Percentiles rank a stretch among this genome's conserved stretches.
Conservation (phyloP, 2,329 filamentous ascomycete genomes). For the Diaporthe citriasiana region DNA sequence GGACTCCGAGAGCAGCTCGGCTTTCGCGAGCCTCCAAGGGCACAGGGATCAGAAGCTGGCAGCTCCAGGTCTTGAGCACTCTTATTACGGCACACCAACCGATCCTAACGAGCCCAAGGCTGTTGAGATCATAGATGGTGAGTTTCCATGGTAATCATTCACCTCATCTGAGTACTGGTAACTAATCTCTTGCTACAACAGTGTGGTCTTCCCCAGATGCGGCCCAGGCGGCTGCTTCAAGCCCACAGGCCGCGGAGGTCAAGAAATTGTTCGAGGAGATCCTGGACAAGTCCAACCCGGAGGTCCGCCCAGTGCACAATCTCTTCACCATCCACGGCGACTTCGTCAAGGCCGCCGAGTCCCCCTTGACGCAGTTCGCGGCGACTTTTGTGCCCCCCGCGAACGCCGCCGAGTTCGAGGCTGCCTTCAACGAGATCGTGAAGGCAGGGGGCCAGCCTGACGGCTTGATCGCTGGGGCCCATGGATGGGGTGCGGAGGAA, state of each 20-base stretch:
- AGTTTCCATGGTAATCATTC: neutral
- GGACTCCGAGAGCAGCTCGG: conserved; percentile 25
- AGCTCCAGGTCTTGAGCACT: conserved; percentile 35
- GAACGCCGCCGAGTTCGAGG: conserved; percentile 39
- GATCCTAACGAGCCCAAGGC: conserved; percentile 41
- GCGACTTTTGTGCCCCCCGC: conserved; percentile 34
- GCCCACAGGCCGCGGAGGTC: conserved; percentile 28
- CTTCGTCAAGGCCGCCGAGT: conserved; percentile 39
- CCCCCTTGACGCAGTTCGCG: conserved; percentile 39
- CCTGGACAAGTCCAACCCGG: conserved; percentile 41
- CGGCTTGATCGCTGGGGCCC: conserved; percentile 40
- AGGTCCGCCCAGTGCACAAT: conserved; percentile 38
- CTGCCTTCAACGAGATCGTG: conserved; percentile 33
- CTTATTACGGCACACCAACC: conserved; percentile 38
- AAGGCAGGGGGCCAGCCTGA: conserved; percentile 26
- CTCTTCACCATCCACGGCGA: conserved; percentile 37
- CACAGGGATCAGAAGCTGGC: conserved; percentile 28
- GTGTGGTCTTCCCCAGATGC: conserved; percentile 41
- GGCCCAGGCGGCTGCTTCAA: conserved; percentile 28
- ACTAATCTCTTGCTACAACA: conserved; percentile 8
- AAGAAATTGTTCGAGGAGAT: conserved; percentile 33
- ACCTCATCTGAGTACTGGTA: neutral
- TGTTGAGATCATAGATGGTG: conserved; percentile 41
- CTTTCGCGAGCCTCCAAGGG: conserved; percentile 28
- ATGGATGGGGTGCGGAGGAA: conserved; percentile 42